phyloP scores from a whole-genome alignment of 768 basidiomycete genomes.

The Rhodosporidiobolus sp. region DNA sequence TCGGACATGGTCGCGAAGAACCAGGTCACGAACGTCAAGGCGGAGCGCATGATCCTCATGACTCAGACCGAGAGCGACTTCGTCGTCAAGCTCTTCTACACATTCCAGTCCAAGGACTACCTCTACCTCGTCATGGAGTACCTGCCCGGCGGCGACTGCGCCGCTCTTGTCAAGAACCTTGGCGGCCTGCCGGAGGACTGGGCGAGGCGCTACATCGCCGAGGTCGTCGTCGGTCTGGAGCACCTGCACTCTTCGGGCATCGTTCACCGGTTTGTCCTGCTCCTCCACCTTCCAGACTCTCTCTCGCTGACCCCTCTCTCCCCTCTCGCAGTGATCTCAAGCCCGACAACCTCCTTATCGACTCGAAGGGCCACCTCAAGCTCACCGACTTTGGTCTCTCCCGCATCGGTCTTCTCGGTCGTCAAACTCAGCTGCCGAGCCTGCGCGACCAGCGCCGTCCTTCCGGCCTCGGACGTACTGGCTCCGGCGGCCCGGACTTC shows the following conservation, averaged over 20 bases:
- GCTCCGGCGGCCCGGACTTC: constrained; percentile 32
- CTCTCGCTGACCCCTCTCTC: not conserved
- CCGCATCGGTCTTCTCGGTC: constrained; percentile 93
- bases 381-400: constrained; percentile 97
- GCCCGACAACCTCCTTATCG: constrained; percentile 96
- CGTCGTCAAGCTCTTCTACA: constrained; percentile 95
- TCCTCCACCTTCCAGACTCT: constrained; percentile 16
- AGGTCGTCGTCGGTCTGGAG: constrained; percentile 89
- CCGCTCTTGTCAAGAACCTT: constrained; percentile 91
- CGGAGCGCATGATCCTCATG: constrained; percentile 99
- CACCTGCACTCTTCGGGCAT: constrained; percentile 94
- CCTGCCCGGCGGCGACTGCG: constrained; percentile 95
- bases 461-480: constrained; percentile 59
- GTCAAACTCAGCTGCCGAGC: constrained; percentile 62
- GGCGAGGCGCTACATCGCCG: constrained; percentile 93
- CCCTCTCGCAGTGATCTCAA: constrained; percentile 73
- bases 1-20: constrained; percentile 99
- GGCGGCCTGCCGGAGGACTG: constrained; percentile 92
- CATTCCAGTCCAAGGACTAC: constrained; percentile 99
- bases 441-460: constrained; percentile 33
- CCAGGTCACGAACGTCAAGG: constrained; percentile 99
- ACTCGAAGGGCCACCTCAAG: constrained; percentile 92
- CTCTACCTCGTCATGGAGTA: constrained; percentile 99
- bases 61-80: constrained; percentile 88
- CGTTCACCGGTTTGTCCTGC: constrained; percentile 77